phyloP scores from a whole-genome alignment of 2,329 filamentous ascomycete species.

The Plenodomus tracheiphilus region DNA sequence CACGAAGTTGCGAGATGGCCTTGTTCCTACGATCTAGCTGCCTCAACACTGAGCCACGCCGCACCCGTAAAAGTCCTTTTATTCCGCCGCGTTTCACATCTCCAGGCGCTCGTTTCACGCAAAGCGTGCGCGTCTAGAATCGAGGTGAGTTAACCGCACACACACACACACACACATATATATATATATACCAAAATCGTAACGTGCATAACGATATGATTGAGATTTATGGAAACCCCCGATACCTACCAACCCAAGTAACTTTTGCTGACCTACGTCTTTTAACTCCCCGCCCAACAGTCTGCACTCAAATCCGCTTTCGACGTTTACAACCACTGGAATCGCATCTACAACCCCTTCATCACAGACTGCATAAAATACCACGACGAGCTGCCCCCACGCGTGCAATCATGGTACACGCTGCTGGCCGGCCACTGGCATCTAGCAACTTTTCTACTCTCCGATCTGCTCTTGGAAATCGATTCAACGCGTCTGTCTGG shows the following conservation, averaged over 20 bases:
- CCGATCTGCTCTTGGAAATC: slow-evolving; percentile 55
- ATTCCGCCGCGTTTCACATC: slow-evolving; percentile 5
- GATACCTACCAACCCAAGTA: no score
- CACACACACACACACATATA: no score
- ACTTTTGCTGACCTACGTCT: slow-evolving; percentile 47
- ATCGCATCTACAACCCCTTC: slow-evolving; percentile 55
- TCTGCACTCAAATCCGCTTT: slow-evolving; percentile 53
- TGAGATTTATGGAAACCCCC: no score
- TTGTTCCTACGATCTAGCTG: slow-evolving; percentile 9
- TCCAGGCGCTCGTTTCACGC: slow-evolving; percentile 6
- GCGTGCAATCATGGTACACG: slow-evolving; percentile 63
- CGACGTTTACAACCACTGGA: slow-evolving; percentile 60
- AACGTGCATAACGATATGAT: no score
- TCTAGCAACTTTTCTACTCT: slow-evolving; percentile 58
- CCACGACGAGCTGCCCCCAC: slow-evolving; percentile 54
- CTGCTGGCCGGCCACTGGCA: slow-evolving; percentile 62
- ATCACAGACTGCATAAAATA: slow-evolving; percentile 57
- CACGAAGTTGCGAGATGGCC: slow-evolving; percentile 7
- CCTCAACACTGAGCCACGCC: slow-evolving; percentile 8
- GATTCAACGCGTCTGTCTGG: slow-evolving; percentile 50
- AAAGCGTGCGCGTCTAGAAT: slow-evolving; percentile 2
- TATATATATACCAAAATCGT: no score
- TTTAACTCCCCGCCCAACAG: slow-evolving; percentile 48
- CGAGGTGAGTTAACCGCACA: slow-evolving; percentile 7
- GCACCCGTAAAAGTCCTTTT: slow-evolving; percentile 10